Evolutionary conservation across 2,329 filamentous ascomycete species (phyloP).

Genomic region (Elsinoe necatrix): DNA sequence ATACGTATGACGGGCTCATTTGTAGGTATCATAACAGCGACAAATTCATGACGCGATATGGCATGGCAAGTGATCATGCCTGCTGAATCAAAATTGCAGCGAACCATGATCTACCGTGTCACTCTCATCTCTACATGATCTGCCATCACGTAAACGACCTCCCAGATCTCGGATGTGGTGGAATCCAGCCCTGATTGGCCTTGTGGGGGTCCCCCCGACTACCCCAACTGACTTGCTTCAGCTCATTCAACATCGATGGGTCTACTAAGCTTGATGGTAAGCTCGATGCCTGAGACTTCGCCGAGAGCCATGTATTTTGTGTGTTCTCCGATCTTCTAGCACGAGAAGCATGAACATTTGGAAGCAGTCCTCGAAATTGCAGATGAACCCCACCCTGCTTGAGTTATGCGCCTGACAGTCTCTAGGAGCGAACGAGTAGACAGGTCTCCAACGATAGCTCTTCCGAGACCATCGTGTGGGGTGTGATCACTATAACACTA

Average conservation of each 20-base stretch:
- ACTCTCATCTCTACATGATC: not conserved
- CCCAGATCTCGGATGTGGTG: not conserved
- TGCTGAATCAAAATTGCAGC: too few relatives aligned
- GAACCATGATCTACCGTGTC: too few relatives aligned
- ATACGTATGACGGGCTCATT: too few relatives aligned
- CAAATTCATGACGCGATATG: too few relatives aligned
- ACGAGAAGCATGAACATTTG: too few relatives aligned
- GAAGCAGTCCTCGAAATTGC: too few relatives aligned
- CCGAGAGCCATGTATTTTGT: too few relatives aligned
- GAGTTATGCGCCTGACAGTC: not conserved
- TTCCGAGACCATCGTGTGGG: not conserved
- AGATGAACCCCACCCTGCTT: not conserved
- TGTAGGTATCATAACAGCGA: too few relatives aligned
- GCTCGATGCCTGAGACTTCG: too few relatives aligned
- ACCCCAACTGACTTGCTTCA: not conserved
- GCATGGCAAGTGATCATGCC: not conserved
- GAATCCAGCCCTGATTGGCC: not conserved
- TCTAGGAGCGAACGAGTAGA: not conserved
- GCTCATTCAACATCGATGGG: not conserved
- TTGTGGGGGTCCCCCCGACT: slow-evolving; percentile 1
- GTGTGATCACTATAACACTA: not conserved
- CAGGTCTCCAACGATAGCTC: not conserved
- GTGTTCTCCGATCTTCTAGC: too few relatives aligned
- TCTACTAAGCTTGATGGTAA: not conserved
- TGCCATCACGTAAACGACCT: not conserved